Evolutionary conservation across 257 asterid species (phyloP).

Genomic region (Solanum lycopersicoides): DNA sequence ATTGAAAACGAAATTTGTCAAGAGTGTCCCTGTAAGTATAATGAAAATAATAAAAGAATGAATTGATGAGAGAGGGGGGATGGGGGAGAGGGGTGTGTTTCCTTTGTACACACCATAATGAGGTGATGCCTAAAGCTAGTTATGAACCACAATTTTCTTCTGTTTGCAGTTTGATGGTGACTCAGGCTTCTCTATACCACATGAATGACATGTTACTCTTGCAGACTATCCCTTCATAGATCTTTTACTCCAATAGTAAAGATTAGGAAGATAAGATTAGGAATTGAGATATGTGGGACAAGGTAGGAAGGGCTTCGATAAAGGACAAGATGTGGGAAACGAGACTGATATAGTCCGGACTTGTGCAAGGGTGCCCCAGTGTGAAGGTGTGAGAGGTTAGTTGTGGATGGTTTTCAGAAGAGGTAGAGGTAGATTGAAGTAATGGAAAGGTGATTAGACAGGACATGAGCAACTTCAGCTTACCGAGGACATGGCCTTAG

Average conservation of each 20-base stretch:
- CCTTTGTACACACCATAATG: not conserved
- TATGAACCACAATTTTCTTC: slow-evolving; percentile 11
- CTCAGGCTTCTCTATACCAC: slow-evolving; percentile 20
- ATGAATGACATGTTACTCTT: not conserved
- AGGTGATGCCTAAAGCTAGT: not conserved
- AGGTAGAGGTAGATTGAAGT: not conserved
- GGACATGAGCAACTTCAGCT: not conserved
- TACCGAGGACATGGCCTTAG: not conserved
- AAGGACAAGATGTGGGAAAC: not conserved
- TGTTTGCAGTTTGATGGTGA: slow-evolving; percentile 26
- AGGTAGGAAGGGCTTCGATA: not conserved
- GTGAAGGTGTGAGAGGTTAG: not conserved
- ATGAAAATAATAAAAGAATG: not conserved
- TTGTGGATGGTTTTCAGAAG: not conserved
- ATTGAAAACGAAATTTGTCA: not conserved
- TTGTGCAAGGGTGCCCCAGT: too few species aligned
- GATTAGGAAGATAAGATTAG: not conserved
- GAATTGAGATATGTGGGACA: not conserved
- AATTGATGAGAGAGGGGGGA: not conserved
- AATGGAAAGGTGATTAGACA: not conserved
- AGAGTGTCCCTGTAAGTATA: not conserved
- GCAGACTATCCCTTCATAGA: not conserved
- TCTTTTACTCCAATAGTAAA: not conserved
- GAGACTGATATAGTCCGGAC: not conserved
- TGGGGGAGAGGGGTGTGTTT: not conserved